phyloP scores from a whole-genome alignment of 2,329 filamentous ascomycete genomes.

The Ophiostoma triangulosporum region DNA sequence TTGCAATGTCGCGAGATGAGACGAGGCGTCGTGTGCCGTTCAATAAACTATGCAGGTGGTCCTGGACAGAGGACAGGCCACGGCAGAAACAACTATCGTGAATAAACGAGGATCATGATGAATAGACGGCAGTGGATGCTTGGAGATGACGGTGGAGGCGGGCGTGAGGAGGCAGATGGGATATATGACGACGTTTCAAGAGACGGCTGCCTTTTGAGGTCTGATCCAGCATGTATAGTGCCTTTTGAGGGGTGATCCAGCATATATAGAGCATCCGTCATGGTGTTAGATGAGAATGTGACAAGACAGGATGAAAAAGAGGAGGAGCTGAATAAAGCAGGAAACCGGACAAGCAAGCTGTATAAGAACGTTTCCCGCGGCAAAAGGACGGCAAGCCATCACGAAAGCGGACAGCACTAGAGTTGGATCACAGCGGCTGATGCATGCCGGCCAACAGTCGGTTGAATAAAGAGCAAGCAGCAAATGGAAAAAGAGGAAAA shows the following conservation, averaged over 20 bases:
- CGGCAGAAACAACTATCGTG: conserved; percentile 1
- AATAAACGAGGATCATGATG: conserved; percentile 7
- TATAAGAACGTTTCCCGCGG: neutral
- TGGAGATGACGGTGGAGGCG: neutral
- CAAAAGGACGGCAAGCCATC: neutral
- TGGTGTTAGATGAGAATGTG: too few species aligned
- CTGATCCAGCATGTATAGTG: too few species aligned
- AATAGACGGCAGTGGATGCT: neutral
- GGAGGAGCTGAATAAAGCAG: neutral
- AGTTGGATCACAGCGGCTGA: neutral
- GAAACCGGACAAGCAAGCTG: neutral
- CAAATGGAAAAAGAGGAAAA: neutral
- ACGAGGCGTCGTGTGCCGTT: neutral
- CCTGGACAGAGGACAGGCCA: neutral
- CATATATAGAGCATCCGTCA: neutral
- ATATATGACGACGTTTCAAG: neutral
- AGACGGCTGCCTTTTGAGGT: too few species aligned
- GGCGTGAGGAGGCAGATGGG: neutral
- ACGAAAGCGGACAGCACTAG: neutral
- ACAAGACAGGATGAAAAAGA: too few species aligned
- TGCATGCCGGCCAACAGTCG: neutral
- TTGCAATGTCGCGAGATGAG: neutral
- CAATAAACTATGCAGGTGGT: neutral
- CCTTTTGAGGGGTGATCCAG: too few species aligned
- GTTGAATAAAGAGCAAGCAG: neutral